Conservation (phyloP, 2,329 filamentous ascomycete genomes). For the Anthostomella pinea region DNA sequence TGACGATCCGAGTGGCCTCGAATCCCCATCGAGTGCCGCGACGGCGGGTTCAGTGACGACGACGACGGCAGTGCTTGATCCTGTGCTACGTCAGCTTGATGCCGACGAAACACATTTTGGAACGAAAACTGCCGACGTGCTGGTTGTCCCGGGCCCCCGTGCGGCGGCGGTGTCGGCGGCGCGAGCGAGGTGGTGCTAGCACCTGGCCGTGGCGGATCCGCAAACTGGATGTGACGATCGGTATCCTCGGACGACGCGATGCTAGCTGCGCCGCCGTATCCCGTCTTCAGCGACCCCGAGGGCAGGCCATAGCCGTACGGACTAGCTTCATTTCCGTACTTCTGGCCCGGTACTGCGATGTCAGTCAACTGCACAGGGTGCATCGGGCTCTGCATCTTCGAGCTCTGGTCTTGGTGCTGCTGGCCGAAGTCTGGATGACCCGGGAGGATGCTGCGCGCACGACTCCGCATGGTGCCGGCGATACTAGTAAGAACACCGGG, state of each 20-base stretch:
- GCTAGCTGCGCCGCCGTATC: constrained; percentile 48
- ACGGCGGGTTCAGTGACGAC: constrained; percentile 30
- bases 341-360: constrained; percentile 51
- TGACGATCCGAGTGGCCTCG: constrained; percentile 41
- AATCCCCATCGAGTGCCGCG: constrained; percentile 33
- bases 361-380: constrained; percentile 62
- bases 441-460: constrained; percentile 41
- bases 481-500: constrained; percentile 53
- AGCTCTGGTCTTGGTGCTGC: constrained; percentile 27
- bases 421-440: constrained; percentile 40
- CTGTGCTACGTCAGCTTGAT: constrained; percentile 37
- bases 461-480: constrained; percentile 52
- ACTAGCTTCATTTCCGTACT: constrained; percentile 40
- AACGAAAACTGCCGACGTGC: constrained; percentile 86
- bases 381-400: constrained; percentile 51
- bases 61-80: constrained; percentile 27
- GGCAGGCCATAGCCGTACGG: constrained; percentile 50
- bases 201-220: constrained; percentile 38
- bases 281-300: constrained; percentile 41
- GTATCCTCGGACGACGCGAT: constrained; percentile 40
- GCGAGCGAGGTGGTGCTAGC: constrained; percentile 42
- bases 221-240: constrained; percentile 47
- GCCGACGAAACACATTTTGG: constrained; percentile 73
- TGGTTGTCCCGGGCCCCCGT: constrained; percentile 38
- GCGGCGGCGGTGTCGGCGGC: constrained; percentile 62